Percentiles rank a stretch among this genome's conserved stretches.
phyloP scores from a whole-genome alignment of 1,284 basidiomycete species.

The Mycena sp. region DNA sequence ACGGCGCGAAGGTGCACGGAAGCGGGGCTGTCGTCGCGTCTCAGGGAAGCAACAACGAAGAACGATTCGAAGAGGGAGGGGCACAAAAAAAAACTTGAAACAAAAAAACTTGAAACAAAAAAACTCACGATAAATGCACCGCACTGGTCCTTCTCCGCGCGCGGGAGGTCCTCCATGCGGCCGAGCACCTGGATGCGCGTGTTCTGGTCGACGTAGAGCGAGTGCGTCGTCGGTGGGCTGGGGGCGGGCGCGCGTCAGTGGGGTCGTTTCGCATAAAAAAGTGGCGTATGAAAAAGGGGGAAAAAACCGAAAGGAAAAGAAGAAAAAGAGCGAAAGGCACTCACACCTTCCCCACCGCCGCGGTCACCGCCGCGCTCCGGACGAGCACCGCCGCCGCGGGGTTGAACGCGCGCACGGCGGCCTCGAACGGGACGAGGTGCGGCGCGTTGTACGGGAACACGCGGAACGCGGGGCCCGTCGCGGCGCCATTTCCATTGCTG shows the following conservation, averaged over 20 bases:
- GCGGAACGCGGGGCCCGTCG: constrained; percentile 43
- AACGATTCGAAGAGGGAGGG: no score
- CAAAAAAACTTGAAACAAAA: no score
- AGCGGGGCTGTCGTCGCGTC: no score
- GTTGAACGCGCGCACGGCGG: constrained; percentile 77
- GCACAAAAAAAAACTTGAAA: no score
- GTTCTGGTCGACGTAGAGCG: constrained; percentile 72
- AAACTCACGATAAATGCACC: constrained; percentile 83
- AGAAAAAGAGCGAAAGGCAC: constrained; percentile 33
- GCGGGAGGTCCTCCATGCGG: constrained; percentile 73
- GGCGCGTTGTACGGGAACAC: constrained; percentile 80
- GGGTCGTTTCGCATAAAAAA: no score
- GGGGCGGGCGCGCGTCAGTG: no score
- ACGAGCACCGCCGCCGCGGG: constrained; percentile 86
- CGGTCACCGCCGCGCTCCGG: constrained; percentile 80
- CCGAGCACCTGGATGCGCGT: constrained; percentile 79
- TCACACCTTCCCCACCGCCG: constrained; percentile 77
- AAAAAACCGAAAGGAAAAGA: background rate
- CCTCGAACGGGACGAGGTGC: constrained; percentile 74
- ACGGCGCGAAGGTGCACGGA: no score
- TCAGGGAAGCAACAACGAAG: no score
- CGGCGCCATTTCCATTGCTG: no score
- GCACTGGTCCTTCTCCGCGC: constrained; percentile 85
- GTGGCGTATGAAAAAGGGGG: no score
- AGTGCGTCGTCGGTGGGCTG: constrained; percentile 60